Percentiles rank a stretch among this genome's conserved stretches.
Conservation (phyloP, 352 stramenopile genomes). For the Phytophthora rubi region DNA sequence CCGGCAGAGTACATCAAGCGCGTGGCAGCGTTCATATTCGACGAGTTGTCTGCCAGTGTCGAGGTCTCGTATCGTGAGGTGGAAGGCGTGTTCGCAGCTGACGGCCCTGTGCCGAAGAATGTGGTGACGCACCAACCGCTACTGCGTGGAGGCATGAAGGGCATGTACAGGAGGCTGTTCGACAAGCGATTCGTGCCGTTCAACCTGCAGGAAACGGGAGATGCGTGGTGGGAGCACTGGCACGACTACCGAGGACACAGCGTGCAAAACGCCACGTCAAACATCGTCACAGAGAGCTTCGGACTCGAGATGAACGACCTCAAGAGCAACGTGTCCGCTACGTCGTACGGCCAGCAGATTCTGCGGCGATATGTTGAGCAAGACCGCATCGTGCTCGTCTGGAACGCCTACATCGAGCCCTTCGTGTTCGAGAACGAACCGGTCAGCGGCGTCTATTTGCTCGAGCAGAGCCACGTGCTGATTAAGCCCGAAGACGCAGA, state of each 20-base stretch:
- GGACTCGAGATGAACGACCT: slow-evolving; percentile 51
- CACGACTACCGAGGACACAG: slow-evolving; percentile 32
- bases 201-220: slow-evolving; percentile 32
- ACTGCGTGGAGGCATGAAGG: slow-evolving; percentile 39
- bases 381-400: slow-evolving; percentile 65
- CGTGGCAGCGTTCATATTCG: slow-evolving; percentile 38
- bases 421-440: slow-evolving; percentile 54
- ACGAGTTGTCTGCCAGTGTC: slow-evolving; percentile 40
- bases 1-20: slow-evolving; percentile 29
- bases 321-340: slow-evolving; percentile 48
- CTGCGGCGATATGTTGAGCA: slow-evolving; percentile 59
- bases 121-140: slow-evolving; percentile 32
- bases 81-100: slow-evolving; percentile 36
- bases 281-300: slow-evolving; percentile 63
- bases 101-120: slow-evolving; percentile 22
- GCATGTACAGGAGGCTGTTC: slow-evolving; percentile 48
- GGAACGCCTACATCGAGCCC: slow-evolving; percentile 58
- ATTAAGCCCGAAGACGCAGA: slow-evolving; percentile 41
- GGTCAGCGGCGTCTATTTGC: slow-evolving; percentile 47
- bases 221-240: slow-evolving; percentile 47
- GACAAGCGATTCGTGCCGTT: slow-evolving; percentile 44
- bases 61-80: slow-evolving; percentile 48
- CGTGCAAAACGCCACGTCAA: slow-evolving; percentile 30
- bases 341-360: slow-evolving; percentile 64
- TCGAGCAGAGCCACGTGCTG: slow-evolving; percentile 64